Percentiles rank a stretch among this genome's conserved stretches.
phyloP scores from a whole-genome alignment of 139 green algal genomes.

The Asterochloris erici region DNA sequence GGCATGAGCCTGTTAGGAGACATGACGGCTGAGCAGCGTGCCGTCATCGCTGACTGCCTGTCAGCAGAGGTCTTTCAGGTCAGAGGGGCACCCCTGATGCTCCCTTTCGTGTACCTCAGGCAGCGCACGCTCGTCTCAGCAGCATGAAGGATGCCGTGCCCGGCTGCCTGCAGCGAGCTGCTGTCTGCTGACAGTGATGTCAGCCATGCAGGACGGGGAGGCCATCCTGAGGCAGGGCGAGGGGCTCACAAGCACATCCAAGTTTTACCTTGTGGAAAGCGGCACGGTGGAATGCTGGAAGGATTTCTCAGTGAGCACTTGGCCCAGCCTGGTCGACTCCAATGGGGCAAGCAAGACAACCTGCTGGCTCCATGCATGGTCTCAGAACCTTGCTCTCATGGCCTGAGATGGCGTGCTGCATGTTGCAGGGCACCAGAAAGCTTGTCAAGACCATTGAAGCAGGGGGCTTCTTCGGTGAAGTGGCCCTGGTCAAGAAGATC shows the following conservation, averaged over 20 bases:
- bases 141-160: background rate
- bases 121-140: background rate
- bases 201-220: constrained; percentile 24
- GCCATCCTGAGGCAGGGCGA: constrained; percentile 47
- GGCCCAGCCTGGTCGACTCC: too few species aligned
- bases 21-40: constrained; percentile 32
- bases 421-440: constrained; percentile 34
- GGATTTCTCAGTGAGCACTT: constrained; percentile 30
- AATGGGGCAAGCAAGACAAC: too few species aligned
- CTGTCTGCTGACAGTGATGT: background rate
- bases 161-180: background rate
- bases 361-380: too few species aligned
- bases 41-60: constrained; percentile 56
- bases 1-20: constrained; percentile 26
- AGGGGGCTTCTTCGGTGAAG: constrained; percentile 57
- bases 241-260: constrained; percentile 30
- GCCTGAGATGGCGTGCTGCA: too few species aligned
- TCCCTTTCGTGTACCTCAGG: background rate
- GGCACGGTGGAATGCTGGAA: constrained; percentile 50
- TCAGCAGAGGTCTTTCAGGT: constrained; percentile 32
- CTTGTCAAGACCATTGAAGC: constrained; percentile 31
- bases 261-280: constrained; percentile 60
- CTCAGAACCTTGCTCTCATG: too few species aligned
- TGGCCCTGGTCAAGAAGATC: constrained; percentile 47
- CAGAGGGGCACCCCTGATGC: too few species aligned